These are phyloP conservation scores for Rhododendron ferrugineum DNA, from an alignment of 148 eudicot species.

Conservation along the genomic window DNA sequence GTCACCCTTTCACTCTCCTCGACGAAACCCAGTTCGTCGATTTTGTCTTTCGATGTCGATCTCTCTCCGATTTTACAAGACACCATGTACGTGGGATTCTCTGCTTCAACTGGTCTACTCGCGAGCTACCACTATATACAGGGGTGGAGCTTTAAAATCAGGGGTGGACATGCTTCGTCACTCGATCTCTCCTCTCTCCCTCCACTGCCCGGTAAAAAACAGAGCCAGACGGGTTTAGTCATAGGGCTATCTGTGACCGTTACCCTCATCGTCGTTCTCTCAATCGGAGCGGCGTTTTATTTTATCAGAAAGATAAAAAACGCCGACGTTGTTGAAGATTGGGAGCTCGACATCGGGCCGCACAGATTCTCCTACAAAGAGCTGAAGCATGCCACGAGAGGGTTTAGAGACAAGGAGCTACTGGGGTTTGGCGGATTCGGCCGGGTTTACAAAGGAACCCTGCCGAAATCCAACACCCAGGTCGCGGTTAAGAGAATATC, in stretches of 20 bases:
- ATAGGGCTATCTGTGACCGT: background rate
- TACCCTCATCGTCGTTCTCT: background rate
- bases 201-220: background rate
- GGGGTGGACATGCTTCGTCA: conserved; percentile 18
- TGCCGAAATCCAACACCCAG: conserved; percentile 22
- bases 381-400: conserved; percentile 37
- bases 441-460: conserved; percentile 33
- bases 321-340: conserved; percentile 32
- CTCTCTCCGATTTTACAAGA: conserved; percentile 30
- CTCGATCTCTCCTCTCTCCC: conserved; percentile 21
- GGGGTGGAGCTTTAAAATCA: conserved; percentile 39
- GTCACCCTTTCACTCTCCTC: conserved; percentile 52
- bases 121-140: conserved; percentile 24
- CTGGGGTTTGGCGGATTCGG: conserved; percentile 54
- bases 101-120: conserved; percentile 28
- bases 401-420: conserved; percentile 35
- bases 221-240: background rate
- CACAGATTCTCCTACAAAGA: conserved; percentile 34
- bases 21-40: conserved; percentile 36
- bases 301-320: conserved; percentile 16
- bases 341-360: conserved; percentile 47
- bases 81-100: conserved; percentile 34
- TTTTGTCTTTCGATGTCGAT: conserved; percentile 53
- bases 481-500: conserved; percentile 42
- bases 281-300: conserved; percentile 5